Percentiles rank a stretch among this genome's conserved stretches.
Conservation (phyloP, 306 rosid genomes). For the Luffa acutangula region DNA sequence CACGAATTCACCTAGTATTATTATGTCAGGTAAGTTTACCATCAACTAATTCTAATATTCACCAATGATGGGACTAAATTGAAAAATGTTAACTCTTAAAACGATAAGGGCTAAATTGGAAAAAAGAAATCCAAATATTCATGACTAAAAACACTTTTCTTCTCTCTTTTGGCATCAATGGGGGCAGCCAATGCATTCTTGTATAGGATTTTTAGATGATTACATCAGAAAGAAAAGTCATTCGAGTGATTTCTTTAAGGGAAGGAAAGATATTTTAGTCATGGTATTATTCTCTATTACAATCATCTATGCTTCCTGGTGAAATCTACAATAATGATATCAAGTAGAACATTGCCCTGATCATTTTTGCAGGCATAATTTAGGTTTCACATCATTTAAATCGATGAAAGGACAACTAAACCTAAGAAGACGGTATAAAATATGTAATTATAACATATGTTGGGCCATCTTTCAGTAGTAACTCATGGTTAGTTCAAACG, state of each 20-base stretch:
- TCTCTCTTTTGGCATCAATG: neutral
- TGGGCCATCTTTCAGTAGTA: neutral
- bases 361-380: neutral
- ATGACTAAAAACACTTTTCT: too few relatives aligned
- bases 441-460: neutral
- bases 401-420: neutral
- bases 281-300: neutral
- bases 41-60: neutral
- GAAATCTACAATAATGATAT: neutral
- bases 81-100: too few relatives aligned
- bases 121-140: neutral
- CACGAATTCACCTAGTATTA: neutral
- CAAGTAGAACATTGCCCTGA: neutral
- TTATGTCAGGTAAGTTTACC: neutral
- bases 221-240: neutral
- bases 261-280: neutral
- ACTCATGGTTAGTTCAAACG: neutral
- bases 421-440: neutral
- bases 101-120: too few relatives aligned
- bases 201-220: neutral
- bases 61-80: too few relatives aligned
- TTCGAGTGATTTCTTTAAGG: neutral
- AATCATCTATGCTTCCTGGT: neutral
- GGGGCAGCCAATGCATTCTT: neutral
- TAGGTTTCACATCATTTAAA: neutral